Percentiles rank a stretch among this genome's conserved stretches.
Conservation (phyloP, 441 rosid species). For the Hura crepitans region DNA sequence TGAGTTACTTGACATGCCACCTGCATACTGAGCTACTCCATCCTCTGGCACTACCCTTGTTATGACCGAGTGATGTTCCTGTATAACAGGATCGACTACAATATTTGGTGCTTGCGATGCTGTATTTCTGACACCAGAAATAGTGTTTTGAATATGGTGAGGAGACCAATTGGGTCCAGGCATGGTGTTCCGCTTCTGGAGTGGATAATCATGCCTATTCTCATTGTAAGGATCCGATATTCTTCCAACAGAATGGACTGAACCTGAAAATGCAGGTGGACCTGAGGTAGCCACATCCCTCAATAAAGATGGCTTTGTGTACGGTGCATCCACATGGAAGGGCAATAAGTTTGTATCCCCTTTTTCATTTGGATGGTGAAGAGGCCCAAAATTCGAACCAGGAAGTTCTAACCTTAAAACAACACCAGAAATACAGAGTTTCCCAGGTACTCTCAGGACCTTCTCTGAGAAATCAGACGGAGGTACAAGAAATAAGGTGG, state of each 20-base stretch:
- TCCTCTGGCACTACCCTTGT: conserved; percentile 38
- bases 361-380: conserved; percentile 44
- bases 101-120: conserved; percentile 35
- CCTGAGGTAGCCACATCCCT: conserved; percentile 32
- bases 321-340: conserved; percentile 44
- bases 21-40: conserved; percentile 30
- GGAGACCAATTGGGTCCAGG: conserved; percentile 43
- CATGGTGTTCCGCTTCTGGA: conserved; percentile 31
- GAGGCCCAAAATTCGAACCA: conserved; percentile 43
- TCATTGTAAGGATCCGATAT: conserved; percentile 38
- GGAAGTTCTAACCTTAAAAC: conserved; percentile 63
- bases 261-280: conserved; percentile 34
- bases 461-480: conserved; percentile 94
- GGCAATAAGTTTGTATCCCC: conserved; percentile 33
- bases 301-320: conserved; percentile 35
- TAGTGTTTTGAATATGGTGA: conserved; percentile 36
- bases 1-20: conserved; percentile 30
- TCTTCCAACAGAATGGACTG: conserved; percentile 34
- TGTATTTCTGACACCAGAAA: conserved; percentile 35
- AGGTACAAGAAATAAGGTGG: conserved; percentile 92
- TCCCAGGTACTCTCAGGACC: conserved; percentile 88
- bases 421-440: conserved; percentile 91
- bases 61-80: conserved; percentile 32
- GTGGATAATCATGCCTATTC: conserved; percentile 39
- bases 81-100: conserved; percentile 31